phyloP scores from a whole-genome alignment of 1,284 basidiomycete species.

The Takashimella tepidaria region DNA sequence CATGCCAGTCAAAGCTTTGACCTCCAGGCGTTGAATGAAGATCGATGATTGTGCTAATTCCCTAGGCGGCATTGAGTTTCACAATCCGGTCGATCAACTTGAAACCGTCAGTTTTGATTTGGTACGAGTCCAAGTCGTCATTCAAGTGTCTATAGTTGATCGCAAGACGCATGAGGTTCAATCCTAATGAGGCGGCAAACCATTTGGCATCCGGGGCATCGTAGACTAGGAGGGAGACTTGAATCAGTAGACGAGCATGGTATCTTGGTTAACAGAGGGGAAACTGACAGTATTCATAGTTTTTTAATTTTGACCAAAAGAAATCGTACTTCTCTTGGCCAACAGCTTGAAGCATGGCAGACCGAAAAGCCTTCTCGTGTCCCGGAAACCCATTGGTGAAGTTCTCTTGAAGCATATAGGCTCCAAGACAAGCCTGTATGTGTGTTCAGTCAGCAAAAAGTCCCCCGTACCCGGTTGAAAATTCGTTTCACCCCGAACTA shows the following conservation, averaged over 20 bases:
- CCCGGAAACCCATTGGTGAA: slow-evolving; percentile 44
- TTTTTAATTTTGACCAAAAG: slow-evolving; percentile 68
- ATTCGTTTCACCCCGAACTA: slow-evolving; percentile 49
- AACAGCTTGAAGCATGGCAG: slow-evolving; percentile 59
- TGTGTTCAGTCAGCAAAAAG: background rate
- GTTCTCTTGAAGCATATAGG: slow-evolving; percentile 42
- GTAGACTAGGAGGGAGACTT: slow-evolving; percentile 5
- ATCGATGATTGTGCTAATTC: slow-evolving; percentile 44
- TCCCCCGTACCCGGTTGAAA: background rate
- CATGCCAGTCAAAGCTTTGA: slow-evolving; percentile 45
- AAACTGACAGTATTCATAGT: background rate
- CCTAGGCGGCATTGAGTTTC: slow-evolving; percentile 33
- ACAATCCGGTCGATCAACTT: slow-evolving; percentile 44
- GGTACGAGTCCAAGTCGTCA: slow-evolving; percentile 41
- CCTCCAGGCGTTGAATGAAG: slow-evolving; percentile 43
- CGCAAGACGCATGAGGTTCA: slow-evolving; percentile 56
- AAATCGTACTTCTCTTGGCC: slow-evolving; percentile 64
- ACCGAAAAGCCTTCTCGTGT: slow-evolving; percentile 56
- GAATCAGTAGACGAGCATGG: too few relatives aligned
- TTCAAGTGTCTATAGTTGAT: slow-evolving; percentile 46
- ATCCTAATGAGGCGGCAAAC: slow-evolving; percentile 53
- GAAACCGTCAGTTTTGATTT: slow-evolving; percentile 42
- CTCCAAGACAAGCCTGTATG: background rate
- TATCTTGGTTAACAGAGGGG: background rate
- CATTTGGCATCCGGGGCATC: slow-evolving; percentile 55